phyloP scores from a whole-genome alignment of 2,329 filamentous ascomycete species.

The Acrocalymma vagum region DNA sequence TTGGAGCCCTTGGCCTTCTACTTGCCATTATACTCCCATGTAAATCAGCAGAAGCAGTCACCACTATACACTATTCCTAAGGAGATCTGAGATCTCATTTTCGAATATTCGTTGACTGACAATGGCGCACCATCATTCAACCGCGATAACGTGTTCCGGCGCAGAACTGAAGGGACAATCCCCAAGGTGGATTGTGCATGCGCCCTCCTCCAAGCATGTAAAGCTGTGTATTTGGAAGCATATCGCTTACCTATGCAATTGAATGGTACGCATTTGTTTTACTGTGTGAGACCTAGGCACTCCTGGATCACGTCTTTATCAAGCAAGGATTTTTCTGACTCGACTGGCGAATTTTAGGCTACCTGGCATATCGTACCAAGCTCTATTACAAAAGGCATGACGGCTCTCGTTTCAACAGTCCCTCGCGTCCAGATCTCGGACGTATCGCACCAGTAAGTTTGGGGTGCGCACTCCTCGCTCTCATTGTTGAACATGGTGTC shows the following conservation, averaged over 20 bases:
- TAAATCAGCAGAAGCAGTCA: conserved; percentile 8
- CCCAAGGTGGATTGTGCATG: conserved; percentile 13
- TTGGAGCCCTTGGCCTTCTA: conserved; percentile 10
- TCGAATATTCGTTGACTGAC: conserved; percentile 21
- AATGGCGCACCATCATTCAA: neutral
- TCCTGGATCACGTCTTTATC: neutral
- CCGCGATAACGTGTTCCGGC: neutral
- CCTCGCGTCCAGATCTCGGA: conserved; percentile 9
- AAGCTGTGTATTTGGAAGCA: conserved; percentile 30
- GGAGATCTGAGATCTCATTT: conserved; percentile 28
- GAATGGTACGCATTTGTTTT: conserved; percentile 12
- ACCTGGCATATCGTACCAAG: conserved; percentile 5
- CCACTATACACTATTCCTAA: conserved; percentile 13
- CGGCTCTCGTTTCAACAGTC: conserved; percentile 2
- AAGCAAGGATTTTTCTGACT: conserved; percentile 1
- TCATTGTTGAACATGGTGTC: neutral
- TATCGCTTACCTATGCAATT: conserved; percentile 19
- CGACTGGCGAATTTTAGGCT: conserved; percentile 1
- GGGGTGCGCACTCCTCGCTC: neutral
- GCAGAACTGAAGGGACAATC: neutral
- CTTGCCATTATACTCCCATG: neutral
- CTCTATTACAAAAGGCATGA: no score
- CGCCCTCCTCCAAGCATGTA: conserved; percentile 24
- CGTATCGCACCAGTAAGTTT: conserved; percentile 10
- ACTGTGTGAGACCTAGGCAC: no score